Evolutionary conservation across 495 filamentous ascomycete genomes (phyloP).

Genomic region (Penicillium angulare): DNA sequence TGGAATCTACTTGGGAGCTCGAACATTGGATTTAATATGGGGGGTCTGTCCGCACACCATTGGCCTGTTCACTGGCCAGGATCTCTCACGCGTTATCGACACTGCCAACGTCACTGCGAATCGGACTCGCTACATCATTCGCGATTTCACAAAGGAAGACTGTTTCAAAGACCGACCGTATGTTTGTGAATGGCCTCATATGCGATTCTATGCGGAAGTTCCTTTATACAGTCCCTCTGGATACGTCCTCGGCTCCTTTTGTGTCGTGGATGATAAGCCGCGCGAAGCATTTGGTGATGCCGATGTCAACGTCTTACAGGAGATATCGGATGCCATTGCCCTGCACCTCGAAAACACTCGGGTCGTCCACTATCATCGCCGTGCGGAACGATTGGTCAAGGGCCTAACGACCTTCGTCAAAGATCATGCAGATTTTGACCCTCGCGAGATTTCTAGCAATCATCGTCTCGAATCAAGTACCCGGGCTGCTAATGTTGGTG

Average conservation of each 20-base stretch:
- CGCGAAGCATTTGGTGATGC: constrained; percentile 30
- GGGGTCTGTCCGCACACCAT: constrained; percentile 51
- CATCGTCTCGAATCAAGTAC: constrained; percentile 6
- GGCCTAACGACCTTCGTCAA: constrained; percentile 34
- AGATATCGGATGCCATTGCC: constrained; percentile 31
- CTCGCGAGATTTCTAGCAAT: constrained; percentile 16
- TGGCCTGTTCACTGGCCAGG: constrained; percentile 29
- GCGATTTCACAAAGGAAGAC: constrained; percentile 49
- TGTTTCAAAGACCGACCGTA: constrained; percentile 44
- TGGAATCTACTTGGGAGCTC: constrained; percentile 43
- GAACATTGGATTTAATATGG: constrained; percentile 39
- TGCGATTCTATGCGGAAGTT: constrained; percentile 63
- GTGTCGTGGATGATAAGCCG: constrained; percentile 56
- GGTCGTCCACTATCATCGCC: constrained; percentile 24
- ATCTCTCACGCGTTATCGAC: constrained; percentile 20
- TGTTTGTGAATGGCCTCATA: constrained; percentile 39
- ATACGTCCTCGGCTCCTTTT: constrained; percentile 61
- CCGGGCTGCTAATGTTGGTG: neutral
- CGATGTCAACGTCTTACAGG: constrained; percentile 28
- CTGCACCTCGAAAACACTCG: constrained; percentile 35
- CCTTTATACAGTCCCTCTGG: constrained; percentile 58
- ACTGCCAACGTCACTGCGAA: constrained; percentile 23
- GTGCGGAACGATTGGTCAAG: constrained; percentile 28
- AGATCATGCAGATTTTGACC: constrained; percentile 27
- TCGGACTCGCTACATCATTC: constrained; percentile 46